Evolutionary conservation across 2,329 filamentous ascomycete species (phyloP).

Genomic region (Penicillium griseofulvum): DNA sequence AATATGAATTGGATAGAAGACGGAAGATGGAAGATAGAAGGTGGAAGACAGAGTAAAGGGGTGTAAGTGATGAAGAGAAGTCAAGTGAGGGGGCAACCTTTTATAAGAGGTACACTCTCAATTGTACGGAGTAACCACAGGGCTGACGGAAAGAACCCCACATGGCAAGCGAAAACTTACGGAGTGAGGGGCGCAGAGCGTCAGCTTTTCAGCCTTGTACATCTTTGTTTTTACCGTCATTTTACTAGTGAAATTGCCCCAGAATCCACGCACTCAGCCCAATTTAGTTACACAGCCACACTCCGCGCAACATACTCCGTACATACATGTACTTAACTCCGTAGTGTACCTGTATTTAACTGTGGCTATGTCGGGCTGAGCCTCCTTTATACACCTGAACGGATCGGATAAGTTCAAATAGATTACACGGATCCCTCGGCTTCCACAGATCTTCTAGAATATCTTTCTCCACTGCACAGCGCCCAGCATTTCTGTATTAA

Average conservation of each 20-base stretch:
- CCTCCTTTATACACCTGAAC: neutral
- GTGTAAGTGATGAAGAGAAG: conserved; percentile 4
- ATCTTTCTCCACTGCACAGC: neutral
- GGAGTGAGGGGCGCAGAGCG: conserved; percentile 9
- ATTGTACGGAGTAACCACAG: conserved; percentile 4
- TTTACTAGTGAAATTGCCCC: neutral
- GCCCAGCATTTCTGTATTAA: neutral
- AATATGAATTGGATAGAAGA: neutral
- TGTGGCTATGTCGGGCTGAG: conserved; percentile 8
- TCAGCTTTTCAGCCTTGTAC: conserved; percentile 1
- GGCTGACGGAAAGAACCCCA: conserved; percentile 11
- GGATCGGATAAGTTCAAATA: conserved; percentile 4
- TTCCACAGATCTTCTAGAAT: conserved; percentile 17
- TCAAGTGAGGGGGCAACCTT: conserved; percentile 6
- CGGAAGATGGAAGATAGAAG: neutral
- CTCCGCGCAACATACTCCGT: neutral
- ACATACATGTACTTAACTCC: neutral
- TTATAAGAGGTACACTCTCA: conserved; percentile 6
- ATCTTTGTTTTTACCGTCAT: neutral
- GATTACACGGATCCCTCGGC: conserved; percentile 12
- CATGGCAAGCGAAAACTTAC: conserved; percentile 10
- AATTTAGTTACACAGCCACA: conserved; percentile 5
- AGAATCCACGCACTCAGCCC: neutral
- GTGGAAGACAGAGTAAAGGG: neutral
- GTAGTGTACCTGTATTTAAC: neutral